Base-by-base conservation (phyloP, 306 rosid species). In the Gastrolobium villosum region DNA sequence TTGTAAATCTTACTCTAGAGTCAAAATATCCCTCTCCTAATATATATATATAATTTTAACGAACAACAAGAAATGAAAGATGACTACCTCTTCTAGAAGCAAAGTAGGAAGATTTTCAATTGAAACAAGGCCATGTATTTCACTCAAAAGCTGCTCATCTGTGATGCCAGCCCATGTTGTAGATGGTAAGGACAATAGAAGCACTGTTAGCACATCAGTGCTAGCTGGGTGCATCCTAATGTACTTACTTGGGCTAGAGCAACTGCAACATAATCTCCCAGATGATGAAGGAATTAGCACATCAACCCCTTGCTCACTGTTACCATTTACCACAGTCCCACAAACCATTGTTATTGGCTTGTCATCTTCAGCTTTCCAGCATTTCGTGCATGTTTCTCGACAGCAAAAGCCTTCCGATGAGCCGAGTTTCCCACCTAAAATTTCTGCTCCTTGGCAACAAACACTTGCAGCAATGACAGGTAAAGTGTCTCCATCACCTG, bases 81-180 rank as follows among this genome's bases (percentile, higher is more conserved):
- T 30, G 69, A 7, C 72, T 86, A 94, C 99, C 97, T 95, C 99
- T 87, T 95, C 97, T 87, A 87, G 97, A 79, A 95, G 95, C 87
- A 95, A 85, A 49, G 84, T 82, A 43, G 99, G 93, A 76, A 95
- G 94, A 64, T 80, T 88, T 76, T 87, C 90, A 14, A 78, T 80
- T 48, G 90, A 88, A 80, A 95, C 88, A 55, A 95, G 92, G 65
- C 70, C 61, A 49, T 75, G 57, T 36, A 95, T 79, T 86, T 91
- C 92, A 56, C 72, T 68, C 82, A 86, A 84, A 85, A 95, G 89
- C 53, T 78, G 73, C 75, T 81, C 64, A 13, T 89, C 90, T 59
- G 88, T 87, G 74, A 92, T 86, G 48, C 92, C 97, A 63, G 78
- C 74, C 99, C 99, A 95, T 13, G 98, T 92, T 70, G 89, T 74